Base-by-base conservation (phyloP, 2,329 filamentous ascomycete genomes). In the Chaetomiaceae sp. region DNA sequence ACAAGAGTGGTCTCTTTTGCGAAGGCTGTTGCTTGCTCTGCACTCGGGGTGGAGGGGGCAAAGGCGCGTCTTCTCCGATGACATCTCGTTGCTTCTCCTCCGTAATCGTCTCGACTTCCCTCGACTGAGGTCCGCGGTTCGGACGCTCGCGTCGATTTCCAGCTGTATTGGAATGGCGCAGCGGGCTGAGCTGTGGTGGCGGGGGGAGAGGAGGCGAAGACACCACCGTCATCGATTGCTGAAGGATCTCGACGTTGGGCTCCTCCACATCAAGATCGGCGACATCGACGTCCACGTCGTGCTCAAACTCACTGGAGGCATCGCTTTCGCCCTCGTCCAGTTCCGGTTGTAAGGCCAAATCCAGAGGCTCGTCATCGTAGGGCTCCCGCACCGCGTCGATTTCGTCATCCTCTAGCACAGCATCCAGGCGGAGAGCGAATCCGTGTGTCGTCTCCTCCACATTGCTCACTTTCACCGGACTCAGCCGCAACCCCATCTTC, bases 401-500 rank as follows among this genome's bases (percentile, higher is more conserved):
- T 6, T 65, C 29, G 7, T 70, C 63, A 4, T 68, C 62, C 42
- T 77, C 75, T 36, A 75, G 69, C 15, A 72, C 68, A 4, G 77
- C 68, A 11, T 48, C 46, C 3, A 55, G 39, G 0, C 71, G 65
- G 3, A 77, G 61, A 3, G 64, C 65, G 7, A 66, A 60, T 2
- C 60, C 64, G 20, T 67, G 62, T 6, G 60, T 58, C 0, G 70
- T 75, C 59, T 74, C 73, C 36, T 68, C 70, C 2, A 75, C 72
- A 38, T 77, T 70, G 32, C 70, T 68, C 30, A 80, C 68, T 24
- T 74, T 74, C 17, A 82, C 72, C 0, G 79, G 79, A 48, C 77
- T 79, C 15, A 83, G 69, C 6, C 78, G 75, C 32, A 89, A 65
- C 2, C 86, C 84, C 73, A 82, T 79, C 61, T 80, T 81, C 42